phyloP scores from a whole-genome alignment of 345 rosid species.

The Salix brachista region DNA sequence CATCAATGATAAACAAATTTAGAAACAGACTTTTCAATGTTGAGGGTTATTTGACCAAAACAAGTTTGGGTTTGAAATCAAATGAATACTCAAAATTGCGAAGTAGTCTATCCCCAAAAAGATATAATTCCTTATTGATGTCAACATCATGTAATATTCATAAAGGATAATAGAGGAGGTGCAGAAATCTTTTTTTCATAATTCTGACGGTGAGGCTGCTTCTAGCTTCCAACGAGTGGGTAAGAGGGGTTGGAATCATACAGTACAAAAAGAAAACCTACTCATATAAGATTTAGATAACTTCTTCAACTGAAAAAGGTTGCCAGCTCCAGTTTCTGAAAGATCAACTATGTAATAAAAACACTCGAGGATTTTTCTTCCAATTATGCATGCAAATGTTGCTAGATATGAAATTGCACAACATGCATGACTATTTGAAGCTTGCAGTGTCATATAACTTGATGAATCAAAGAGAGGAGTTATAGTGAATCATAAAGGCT shows the following conservation, averaged over 20 bases:
- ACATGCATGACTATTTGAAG: background rate
- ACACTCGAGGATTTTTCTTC: background rate
- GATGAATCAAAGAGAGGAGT: background rate
- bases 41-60: background rate
- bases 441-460: background rate
- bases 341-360: background rate
- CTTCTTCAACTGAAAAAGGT: background rate
- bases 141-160: background rate
- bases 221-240: background rate
- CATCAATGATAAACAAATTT: background rate
- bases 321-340: background rate
- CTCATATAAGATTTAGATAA: background rate
- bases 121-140: background rate
- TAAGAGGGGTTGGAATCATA: background rate
- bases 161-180: background rate
- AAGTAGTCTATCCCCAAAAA: background rate
- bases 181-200: background rate
- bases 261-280: background rate
- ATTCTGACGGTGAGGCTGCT: slow-evolving; percentile 4
- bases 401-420: background rate
- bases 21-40: background rate
- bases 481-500: background rate
- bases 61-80: slow-evolving; percentile 7
- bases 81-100: background rate
- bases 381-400: background rate